Evolutionary conservation across 768 basidiomycete species (phyloP).

Genomic region (Strobilomyces echinocephalus): DNA sequence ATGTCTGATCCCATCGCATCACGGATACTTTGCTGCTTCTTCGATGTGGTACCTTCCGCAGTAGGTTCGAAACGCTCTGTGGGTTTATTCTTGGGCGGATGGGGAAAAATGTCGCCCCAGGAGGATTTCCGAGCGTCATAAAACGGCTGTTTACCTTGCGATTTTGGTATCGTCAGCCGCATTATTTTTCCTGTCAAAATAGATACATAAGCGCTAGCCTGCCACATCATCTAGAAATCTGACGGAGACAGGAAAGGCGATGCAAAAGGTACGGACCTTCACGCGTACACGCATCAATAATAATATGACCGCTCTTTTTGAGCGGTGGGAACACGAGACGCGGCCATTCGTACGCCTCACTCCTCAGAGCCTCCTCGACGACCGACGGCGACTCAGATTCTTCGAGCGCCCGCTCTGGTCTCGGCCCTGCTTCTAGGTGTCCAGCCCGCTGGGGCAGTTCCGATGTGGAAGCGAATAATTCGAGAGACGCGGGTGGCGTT

Average conservation of each 20-base stretch:
- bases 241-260: background rate
- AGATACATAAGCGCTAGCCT: background rate
- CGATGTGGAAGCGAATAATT: slow-evolving; percentile 7
- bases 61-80: slow-evolving; percentile 53
- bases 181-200: slow-evolving; percentile 71
- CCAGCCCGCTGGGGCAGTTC: background rate
- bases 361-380: slow-evolving; percentile 52
- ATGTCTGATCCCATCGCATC: slow-evolving; percentile 48
- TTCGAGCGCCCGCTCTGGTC: slow-evolving; percentile 4
- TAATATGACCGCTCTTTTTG: slow-evolving; percentile 87
- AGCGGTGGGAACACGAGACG: slow-evolving; percentile 89
- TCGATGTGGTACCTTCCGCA: slow-evolving; percentile 23
- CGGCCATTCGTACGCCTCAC: slow-evolving; percentile 85
- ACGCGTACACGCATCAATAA: slow-evolving; percentile 81
- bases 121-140: slow-evolving; percentile 90
- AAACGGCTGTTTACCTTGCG: slow-evolving; percentile 91
- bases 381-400: slow-evolving; percentile 26
- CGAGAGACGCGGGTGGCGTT: slow-evolving; percentile 14
- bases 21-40: slow-evolving; percentile 26
- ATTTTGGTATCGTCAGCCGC: slow-evolving; percentile 86
- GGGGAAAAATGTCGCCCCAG: slow-evolving; percentile 97
- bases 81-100: slow-evolving; percentile 72
- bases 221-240: slow-evolving; percentile 1
- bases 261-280: slow-evolving; percentile 51
- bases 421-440: background rate